These are phyloP conservation scores for Neurospora pannonica DNA, from an alignment of 495 filamentous ascomycete species.

Conservation along the genomic window DNA sequence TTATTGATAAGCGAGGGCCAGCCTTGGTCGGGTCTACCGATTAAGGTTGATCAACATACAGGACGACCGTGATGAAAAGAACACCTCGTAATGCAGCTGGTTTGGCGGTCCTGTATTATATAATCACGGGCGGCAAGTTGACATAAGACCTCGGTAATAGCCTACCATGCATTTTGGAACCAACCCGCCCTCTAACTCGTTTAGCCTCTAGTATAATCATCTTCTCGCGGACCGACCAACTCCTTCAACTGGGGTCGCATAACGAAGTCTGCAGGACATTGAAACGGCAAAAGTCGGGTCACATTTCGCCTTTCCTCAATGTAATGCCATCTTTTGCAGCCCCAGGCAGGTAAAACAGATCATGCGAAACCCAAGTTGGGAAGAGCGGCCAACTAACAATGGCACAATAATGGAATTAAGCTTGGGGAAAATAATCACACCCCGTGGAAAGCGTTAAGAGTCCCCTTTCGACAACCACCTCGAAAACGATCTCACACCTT, in stretches of 20 bases:
- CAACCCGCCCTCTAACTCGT: not conserved
- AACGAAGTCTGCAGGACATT: not conserved
- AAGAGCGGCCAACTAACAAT: not conserved
- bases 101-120: not conserved
- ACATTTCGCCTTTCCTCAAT: not conserved
- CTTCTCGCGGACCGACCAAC: not conserved
- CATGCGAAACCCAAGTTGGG: not conserved
- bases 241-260: not conserved
- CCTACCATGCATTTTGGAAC: not conserved
- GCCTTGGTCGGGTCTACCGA: not conserved
- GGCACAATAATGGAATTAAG: not conserved
- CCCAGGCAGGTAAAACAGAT: not conserved
- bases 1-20: not conserved
- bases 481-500: slow-evolving; percentile 50
- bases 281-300: not conserved
- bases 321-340: not conserved
- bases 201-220: not conserved
- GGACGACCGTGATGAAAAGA: not conserved
- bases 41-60: not conserved
- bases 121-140: not conserved
- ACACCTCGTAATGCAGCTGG: not conserved
- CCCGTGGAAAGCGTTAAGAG: not conserved
- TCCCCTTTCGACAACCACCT: not conserved
- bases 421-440: not conserved
- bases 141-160: not conserved